phyloP scores from a whole-genome alignment of 2,329 filamentous ascomycete genomes.

The Phyllosticta citrichinensis region DNA sequence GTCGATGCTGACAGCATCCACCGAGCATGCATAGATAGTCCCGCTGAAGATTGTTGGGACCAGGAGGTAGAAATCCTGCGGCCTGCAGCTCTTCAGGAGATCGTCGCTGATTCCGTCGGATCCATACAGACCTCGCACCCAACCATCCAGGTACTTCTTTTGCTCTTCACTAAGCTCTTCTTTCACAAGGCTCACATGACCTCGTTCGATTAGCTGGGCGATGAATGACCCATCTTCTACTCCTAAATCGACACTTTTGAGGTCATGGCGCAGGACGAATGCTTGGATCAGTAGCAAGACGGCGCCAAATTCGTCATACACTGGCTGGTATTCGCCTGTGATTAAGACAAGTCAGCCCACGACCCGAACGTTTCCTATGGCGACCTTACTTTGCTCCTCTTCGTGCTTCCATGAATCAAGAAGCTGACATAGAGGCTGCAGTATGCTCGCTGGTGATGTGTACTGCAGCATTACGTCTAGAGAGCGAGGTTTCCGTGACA shows the following conservation, averaged over 20 bases:
- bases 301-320: constrained; percentile 77
- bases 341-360: constrained; percentile 11
- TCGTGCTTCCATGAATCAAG: constrained; percentile 74
- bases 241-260: constrained; percentile 56
- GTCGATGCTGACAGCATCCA: constrained; percentile 56
- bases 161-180: constrained; percentile 58
- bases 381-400: constrained; percentile 54
- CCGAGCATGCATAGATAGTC: constrained; percentile 60
- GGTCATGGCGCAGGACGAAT: constrained; percentile 64
- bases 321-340: constrained; percentile 65
- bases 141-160: constrained; percentile 56
- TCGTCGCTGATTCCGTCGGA: constrained; percentile 66
- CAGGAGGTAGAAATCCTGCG: constrained; percentile 72
- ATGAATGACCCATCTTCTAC: constrained; percentile 56
- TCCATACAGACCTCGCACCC: constrained; percentile 68
- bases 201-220: constrained; percentile 52
- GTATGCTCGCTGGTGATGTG: constrained; percentile 56
- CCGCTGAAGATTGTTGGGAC: constrained; percentile 69
- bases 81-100: constrained; percentile 69
- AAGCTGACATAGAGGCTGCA: constrained; percentile 64
- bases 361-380: not conserved
- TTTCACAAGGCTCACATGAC: constrained; percentile 46
- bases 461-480: constrained; percentile 71
- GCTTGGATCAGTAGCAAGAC: constrained; percentile 64
- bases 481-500: constrained; percentile 62